Evolutionary conservation across 495 filamentous ascomycete species (phyloP), one percentile per base, ranked within the genome.

Genomic region (Penicillium canescens): DNA sequence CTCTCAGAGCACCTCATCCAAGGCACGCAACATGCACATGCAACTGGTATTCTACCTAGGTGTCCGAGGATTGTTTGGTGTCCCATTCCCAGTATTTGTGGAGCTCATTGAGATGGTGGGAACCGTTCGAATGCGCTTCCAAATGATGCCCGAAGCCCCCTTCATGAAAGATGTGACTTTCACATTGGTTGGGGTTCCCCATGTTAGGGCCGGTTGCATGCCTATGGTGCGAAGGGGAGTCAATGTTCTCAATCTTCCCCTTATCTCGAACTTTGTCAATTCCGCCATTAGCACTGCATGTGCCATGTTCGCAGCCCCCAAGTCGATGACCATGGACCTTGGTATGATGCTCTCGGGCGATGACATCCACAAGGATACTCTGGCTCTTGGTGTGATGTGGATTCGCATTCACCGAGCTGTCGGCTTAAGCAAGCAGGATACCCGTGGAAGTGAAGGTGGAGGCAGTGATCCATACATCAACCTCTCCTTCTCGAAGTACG

Each of bases 251-350:
- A 96, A 98, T 57, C 74, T 98, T 23, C 93, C 93, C 0, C 64
- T 98, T 41, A 96, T 98, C 58, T 96, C 90, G 0, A 93, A 96
- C 56, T 97, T 98, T 65, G 92, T 96, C 71, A 96, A 97, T 71
- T 96, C 91, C 67, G 90, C 92, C n/a, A 96, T 98, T 57, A 85
- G 80, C 33, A 84, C 93, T 1, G 90, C 92, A 4, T 84, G 86
- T 31, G 87, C 86, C 65, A 89, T 96, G 79, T 97, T 96, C 54
- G 92, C 96, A 38, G 93, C 93, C 13, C 93, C 93, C n/a, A 98
- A 96, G 70, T 92, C 89, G 1, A 88, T 96, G 87, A 90, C 89
- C 3, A 81, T 98, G 52, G 92, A 98, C 61, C 80, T 98, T 50
- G 84, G 88, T 54, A 92, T 92, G 72, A 87, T 97, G 74, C 79